These are phyloP conservation scores for Gloeopeniophorella convolvens DNA, from an alignment of 768 basidiomycete species.

Conservation along the genomic window DNA sequence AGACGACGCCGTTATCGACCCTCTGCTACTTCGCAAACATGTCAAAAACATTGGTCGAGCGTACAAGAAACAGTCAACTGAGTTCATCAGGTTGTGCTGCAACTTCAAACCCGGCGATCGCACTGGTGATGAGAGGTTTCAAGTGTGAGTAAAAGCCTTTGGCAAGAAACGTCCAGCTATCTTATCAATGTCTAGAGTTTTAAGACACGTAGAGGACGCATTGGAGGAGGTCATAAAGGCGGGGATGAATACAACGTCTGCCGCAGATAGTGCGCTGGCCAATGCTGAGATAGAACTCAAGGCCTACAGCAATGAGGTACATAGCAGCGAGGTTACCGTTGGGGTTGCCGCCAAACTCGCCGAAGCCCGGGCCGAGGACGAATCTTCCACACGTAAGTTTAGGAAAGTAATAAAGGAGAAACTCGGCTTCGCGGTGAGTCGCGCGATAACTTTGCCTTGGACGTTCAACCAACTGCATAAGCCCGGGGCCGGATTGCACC, in stretches of 20 bases:
- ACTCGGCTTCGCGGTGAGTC: too few species aligned
- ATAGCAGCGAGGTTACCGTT: too few species aligned
- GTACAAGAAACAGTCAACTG: background rate
- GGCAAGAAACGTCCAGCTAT: too few species aligned
- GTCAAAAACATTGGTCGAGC: background rate
- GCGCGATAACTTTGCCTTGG: too few species aligned
- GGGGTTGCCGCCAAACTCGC: background rate
- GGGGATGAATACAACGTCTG: background rate
- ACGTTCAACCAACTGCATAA: too few species aligned
- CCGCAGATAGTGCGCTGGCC: background rate
- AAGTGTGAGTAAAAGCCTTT: too few species aligned
- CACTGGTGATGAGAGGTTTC: too few species aligned
- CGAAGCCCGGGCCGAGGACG: conserved; percentile 6
- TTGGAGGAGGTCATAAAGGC: background rate
- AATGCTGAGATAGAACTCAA: background rate
- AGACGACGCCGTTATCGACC: background rate
- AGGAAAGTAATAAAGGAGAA: too few species aligned
- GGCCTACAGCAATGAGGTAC: too few species aligned
- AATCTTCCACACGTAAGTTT: too few species aligned
- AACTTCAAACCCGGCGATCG: background rate
- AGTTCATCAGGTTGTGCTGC: background rate
- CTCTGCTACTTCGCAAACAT: background rate
- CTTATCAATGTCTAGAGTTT: background rate
- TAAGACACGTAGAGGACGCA: background rate
- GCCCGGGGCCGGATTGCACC: too few species aligned